phyloP scores from a whole-genome alignment of 2,329 filamentous ascomycete genomes.

The Neonectria sp. region DNA sequence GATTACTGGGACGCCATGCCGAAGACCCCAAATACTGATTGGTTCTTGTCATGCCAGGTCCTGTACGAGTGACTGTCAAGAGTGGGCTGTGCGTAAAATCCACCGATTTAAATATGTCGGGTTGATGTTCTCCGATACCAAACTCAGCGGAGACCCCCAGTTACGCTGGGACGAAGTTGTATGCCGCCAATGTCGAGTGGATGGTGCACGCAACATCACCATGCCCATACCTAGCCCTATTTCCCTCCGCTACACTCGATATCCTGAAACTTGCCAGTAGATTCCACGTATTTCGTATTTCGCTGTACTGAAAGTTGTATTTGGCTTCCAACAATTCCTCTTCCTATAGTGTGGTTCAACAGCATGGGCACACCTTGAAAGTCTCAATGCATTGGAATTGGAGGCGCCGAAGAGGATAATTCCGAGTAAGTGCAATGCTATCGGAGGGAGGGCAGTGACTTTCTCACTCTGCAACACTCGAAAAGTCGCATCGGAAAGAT shows the following conservation, averaged over 20 bases:
- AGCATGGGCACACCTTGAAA: not conserved
- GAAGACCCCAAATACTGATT: not conserved
- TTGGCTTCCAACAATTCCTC: not conserved
- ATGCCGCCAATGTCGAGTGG: not conserved
- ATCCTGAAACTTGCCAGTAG: not conserved
- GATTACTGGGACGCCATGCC: not conserved
- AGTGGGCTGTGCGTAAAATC: not conserved
- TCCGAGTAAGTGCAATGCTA: not conserved
- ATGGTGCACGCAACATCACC: not conserved
- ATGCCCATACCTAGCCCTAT: too few relatives aligned
- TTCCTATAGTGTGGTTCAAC: not conserved
- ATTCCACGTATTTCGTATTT: not conserved
- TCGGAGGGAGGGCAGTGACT: not conserved
- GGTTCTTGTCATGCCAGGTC: conserved; percentile 3
- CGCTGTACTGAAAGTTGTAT: not conserved
- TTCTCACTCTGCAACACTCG: not conserved
- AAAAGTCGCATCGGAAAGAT: not conserved
- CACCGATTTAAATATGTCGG: not conserved
- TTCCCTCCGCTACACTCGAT: not conserved
- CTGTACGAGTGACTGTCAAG: conserved; percentile 1
- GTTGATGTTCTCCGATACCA: not conserved
- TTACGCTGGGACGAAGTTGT: not conserved
- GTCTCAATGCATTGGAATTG: not conserved
- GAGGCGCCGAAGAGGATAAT: not conserved
- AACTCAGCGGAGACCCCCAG: not conserved